Conservation (phyloP, 441 rosid genomes). For the Eutrema salsugineum region DNA sequence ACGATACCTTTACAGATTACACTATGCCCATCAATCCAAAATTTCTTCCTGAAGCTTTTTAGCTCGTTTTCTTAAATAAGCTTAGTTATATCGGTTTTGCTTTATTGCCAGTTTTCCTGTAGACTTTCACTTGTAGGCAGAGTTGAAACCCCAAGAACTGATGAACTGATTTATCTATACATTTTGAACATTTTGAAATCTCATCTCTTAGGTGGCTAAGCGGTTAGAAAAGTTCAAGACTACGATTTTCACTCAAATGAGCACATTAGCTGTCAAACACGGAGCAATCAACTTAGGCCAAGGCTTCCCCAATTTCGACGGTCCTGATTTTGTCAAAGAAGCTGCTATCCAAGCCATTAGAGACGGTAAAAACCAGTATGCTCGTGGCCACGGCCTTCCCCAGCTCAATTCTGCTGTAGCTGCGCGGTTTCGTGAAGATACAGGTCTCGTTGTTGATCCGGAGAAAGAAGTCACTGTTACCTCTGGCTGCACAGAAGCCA, state of each 20-base stretch:
- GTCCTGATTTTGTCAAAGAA: conserved; percentile 96
- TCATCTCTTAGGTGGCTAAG: conserved; percentile 56
- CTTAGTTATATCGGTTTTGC: background rate
- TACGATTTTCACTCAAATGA: conserved; percentile 90
- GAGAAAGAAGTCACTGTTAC: conserved; percentile 89
- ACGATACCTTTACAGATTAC: conserved; percentile 2
- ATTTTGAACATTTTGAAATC: background rate
- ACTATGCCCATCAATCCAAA: background rate
- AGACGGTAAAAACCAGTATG: conserved; percentile 93
- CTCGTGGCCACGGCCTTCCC: conserved; percentile 80
- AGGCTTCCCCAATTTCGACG: conserved; percentile 96
- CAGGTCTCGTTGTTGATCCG: conserved; percentile 73
- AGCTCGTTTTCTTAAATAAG: background rate
- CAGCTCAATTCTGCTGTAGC: conserved; percentile 67
- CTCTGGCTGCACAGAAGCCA: conserved; percentile 94
- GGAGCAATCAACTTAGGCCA: conserved; percentile 93
- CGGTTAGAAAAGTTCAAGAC: conserved; percentile 94
- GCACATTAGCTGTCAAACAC: conserved; percentile 70
- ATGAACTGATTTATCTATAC: no score
- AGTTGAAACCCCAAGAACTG: background rate
- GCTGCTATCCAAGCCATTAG: conserved; percentile 85
- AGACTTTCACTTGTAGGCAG: background rate
- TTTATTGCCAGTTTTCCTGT: background rate
- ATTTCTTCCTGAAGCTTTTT: background rate
- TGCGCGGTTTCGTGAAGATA: conserved; percentile 61